A percentile compares a stretch with the other conserved stretches of the same genome.
Conservation (phyloP, 805 yeast genomes). For the Metschnikowia cubensis region DNA sequence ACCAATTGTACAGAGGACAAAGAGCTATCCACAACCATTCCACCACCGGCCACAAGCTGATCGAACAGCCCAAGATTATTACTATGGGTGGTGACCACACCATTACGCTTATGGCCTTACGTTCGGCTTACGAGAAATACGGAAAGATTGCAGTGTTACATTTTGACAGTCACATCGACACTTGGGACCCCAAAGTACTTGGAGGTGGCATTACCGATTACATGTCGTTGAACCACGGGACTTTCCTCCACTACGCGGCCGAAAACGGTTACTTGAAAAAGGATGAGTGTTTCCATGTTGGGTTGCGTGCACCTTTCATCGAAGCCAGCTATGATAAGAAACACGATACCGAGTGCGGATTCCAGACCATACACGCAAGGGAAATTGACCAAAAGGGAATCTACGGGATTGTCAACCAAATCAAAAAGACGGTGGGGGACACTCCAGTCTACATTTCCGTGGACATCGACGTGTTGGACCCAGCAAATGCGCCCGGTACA, state of each 20-base stretch:
- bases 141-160: slow-evolving; percentile 52
- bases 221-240: slow-evolving; percentile 62
- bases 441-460: slow-evolving; percentile 44
- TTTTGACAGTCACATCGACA: slow-evolving; percentile 67
- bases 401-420: slow-evolving; percentile 31
- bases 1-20: slow-evolving; percentile 57
- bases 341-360: slow-evolving; percentile 53
- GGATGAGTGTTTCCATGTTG: slow-evolving; percentile 54
- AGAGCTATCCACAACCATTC: slow-evolving; percentile 43
- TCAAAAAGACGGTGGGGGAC: slow-evolving; percentile 34
- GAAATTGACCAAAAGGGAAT: slow-evolving; percentile 44
- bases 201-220: slow-evolving; percentile 63
- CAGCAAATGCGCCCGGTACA: slow-evolving; percentile 71
- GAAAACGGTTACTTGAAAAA: slow-evolving; percentile 57
- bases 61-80: slow-evolving; percentile 37
- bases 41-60: slow-evolving; percentile 14
- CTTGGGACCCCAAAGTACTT: slow-evolving; percentile 60
- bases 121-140: slow-evolving; percentile 47
- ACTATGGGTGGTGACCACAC: slow-evolving; percentile 65
- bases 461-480: slow-evolving; percentile 66
- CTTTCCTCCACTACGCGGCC: slow-evolving; percentile 65
- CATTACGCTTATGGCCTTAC: slow-evolving; percentile 47
- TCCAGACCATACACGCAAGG: slow-evolving; percentile 41
- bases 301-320: slow-evolving; percentile 61
- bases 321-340: slow-evolving; percentile 31